Evolutionary conservation across 192 early-diverging fungal species (phyloP), one percentile per base, ranked within the genome.

Genomic region (Umbelopsis vinacea): DNA sequence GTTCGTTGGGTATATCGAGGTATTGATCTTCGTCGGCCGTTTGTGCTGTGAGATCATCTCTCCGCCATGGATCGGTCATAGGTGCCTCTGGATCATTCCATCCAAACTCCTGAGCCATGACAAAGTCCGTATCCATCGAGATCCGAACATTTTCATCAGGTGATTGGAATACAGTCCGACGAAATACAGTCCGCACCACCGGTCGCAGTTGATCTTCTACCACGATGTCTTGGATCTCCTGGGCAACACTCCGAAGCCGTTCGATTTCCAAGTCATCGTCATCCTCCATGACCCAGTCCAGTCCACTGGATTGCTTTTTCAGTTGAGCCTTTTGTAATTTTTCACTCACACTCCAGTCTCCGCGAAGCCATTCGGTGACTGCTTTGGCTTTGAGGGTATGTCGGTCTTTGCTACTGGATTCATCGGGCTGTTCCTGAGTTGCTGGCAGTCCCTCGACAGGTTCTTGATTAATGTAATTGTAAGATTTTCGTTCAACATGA

Each of bases 401-500:
- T 2, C 67, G 45, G 15, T 68, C 67, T 35, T 47, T 68, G 0
- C 6, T 52, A 21, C 67, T 68, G 1, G 57, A 63, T 63, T 63
- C 57, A 19, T 63, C 33, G 8, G 3, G 6, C 3, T 68, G 40
- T 15, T 68, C 67, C 12, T 52, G 46, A 3, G 29, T 19, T 11
- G 11, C 46, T 7, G 43, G 46, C 10, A 52, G 10, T 50, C 67
- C 67, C 11, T 63, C 57, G 0, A 68, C 43, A 35, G 67, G 2
- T 35, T 63, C 57, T 29, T 14, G 29, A 6, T 63, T 35, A 19
- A 26, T 14, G 33, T 37, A 63, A n/a, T 37, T 37, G 35, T 68
- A 68, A 6, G 43, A 12, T 35, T 68, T 68, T 50, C 67, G 67
- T 35, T 68, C 67, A 24, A 68, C 67, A 17, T 52, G 48, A 17